Evolutionary conservation across 441 rosid genomes (phyloP), one percentile per base, ranked within the genome.

Genomic region (Adansonia grandidieri): DNA sequence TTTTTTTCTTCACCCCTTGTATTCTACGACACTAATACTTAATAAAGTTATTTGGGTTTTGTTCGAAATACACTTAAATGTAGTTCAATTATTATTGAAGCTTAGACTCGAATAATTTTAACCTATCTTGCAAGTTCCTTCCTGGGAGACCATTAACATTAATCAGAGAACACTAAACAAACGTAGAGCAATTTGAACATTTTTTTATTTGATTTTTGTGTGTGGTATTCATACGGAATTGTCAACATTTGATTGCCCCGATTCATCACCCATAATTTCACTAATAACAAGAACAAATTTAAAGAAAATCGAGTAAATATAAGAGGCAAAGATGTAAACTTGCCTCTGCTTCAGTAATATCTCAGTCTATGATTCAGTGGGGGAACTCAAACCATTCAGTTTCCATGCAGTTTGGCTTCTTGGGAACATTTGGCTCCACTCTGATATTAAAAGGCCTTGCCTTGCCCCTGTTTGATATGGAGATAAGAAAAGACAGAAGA

Each of bases 401-500:
- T 93, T 93, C 85, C 89, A 90, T 80, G 81, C 77, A 60, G 90
- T 90, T 82, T 92, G 98, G 72, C 88, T 85, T 84, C 92, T 90
- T 11, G 94, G 92, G 83, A 95, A 91, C 79, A 91, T 79, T 85
- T 91, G 95, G 88, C 96, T 92, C 99, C 98, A 97, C 80, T 89
- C 91, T 70, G 98, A 85, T 80, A 97, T 79, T 87, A 97, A 88
- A 80, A 88, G 1, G 28, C 28, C 28, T 24, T 24, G 77, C 85
- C 91, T 92, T 77, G 99, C n/a, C 98, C 98, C 96, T 94, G 98
- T 92, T 92, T 87, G 99, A 24, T 24, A 24, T 24, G 28, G 28
- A 74, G 50, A 67, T 28, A 56, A 54, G 58, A 71, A 42, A 50
- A 40, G 0, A 40, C 61, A 9, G 24, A 60, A 50, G 57, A 44